Evolutionary conservation across 306 rosid species (phyloP).

Genomic region (Gynostemma pentaphyllum): DNA sequence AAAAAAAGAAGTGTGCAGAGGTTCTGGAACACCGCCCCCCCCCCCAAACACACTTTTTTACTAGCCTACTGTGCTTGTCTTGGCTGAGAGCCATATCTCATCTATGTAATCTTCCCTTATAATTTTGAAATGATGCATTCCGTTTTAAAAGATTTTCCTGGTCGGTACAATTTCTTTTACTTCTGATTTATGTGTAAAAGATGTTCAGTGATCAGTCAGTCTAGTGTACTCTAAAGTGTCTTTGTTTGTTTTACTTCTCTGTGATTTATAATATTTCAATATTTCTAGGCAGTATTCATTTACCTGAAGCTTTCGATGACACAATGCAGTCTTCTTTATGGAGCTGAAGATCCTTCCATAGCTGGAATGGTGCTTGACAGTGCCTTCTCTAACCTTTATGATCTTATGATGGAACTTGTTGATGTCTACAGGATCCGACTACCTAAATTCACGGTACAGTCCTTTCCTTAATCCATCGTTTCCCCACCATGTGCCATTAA

Average conservation of each 20-base stretch:
- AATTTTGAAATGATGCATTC: no score
- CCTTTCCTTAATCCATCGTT: constrained; percentile 11
- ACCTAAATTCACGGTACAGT: constrained; percentile 82
- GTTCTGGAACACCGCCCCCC: neutral
- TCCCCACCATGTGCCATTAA: neutral
- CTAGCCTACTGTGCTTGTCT: no score
- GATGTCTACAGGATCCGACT: constrained; percentile 92
- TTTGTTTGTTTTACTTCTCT: neutral
- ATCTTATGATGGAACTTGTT: constrained; percentile 86
- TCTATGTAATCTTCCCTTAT: no score
- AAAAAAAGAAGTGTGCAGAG: neutral
- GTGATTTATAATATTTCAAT: neutral
- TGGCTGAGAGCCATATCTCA: no score
- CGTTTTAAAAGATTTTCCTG: neutral
- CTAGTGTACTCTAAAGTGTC: neutral
- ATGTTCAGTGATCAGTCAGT: neutral
- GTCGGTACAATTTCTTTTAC: neutral
- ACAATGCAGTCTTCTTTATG: constrained; percentile 80
- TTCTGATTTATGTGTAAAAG: neutral
- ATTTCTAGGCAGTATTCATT: neutral
- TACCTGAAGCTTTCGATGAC: constrained; percentile 2
- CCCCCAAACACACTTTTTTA: no score
- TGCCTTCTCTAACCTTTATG: constrained; percentile 88
- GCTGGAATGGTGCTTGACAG: constrained; percentile 98
- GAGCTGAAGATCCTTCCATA: constrained; percentile 93